Evolutionary conservation across 2,329 filamentous ascomycete genomes (phyloP).

Genomic region (Hymenoscyphus linearis): DNA sequence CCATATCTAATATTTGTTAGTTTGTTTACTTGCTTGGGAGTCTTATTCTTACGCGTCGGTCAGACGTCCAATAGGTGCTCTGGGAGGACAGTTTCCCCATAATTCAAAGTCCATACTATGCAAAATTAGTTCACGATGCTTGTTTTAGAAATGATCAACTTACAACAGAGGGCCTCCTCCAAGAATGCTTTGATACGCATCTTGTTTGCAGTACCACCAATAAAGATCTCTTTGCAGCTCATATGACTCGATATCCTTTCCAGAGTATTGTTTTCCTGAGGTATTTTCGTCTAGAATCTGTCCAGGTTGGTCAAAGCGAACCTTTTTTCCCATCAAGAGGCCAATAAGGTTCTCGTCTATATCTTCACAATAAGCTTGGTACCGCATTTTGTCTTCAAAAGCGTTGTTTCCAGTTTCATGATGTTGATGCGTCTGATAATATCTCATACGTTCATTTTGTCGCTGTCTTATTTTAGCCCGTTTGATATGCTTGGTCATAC

Average conservation of each 20-base stretch:
- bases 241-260: conserved; percentile 68
- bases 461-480: conserved; percentile 45
- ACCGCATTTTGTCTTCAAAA: conserved; percentile 16
- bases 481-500: conserved; percentile 67
- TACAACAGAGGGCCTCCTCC: conserved; percentile 83
- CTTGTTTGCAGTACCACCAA: conserved; percentile 96
- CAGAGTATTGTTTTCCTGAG: conserved; percentile 18
- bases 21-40: background rate
- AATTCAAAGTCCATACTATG: conserved; percentile 59
- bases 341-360: conserved; percentile 54
- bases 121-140: conserved; percentile 5
- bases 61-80: conserved; percentile 70
- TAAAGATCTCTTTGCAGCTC: conserved; percentile 80
- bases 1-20: conserved; percentile 59
- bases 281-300: conserved; percentile 34
- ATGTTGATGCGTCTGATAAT: conserved; percentile 22
- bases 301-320: conserved; percentile 54
- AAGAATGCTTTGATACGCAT: conserved; percentile 83
- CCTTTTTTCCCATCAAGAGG: conserved; percentile 48
- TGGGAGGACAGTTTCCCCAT: conserved; percentile 84
- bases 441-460: conserved; percentile 12
- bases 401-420: conserved; percentile 7
- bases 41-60: conserved; percentile 58
- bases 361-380: conserved; percentile 34
- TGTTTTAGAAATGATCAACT: conserved; percentile 37